Conservation (phyloP, 2,329 filamentous ascomycete genomes). For the Fusarium sp. region DNA sequence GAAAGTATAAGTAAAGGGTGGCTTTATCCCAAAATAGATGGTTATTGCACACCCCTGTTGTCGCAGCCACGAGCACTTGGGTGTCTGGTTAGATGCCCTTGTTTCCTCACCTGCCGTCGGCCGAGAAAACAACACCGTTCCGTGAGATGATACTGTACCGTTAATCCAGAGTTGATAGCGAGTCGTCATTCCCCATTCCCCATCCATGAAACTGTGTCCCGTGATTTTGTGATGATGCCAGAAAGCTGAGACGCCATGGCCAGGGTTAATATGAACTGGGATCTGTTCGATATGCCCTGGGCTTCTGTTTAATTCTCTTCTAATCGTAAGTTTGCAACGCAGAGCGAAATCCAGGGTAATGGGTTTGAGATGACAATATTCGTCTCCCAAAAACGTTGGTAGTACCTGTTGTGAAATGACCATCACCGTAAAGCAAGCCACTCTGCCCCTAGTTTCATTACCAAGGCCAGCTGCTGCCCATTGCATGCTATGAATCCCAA, state of each 20-base stretch:
- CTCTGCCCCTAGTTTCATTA: neutral
- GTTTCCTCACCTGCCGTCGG: constrained; percentile 40
- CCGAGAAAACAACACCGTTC: constrained; percentile 45
- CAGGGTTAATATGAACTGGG: constrained; percentile 18
- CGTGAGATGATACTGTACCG: constrained; percentile 31
- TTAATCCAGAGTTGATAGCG: constrained; percentile 31
- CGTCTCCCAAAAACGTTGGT: neutral
- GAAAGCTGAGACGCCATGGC: constrained; percentile 32
- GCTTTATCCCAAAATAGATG: constrained; percentile 34
- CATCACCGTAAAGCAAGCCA: neutral
- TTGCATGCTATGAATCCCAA: neutral
- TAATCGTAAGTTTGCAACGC: neutral
- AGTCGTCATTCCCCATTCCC: constrained; percentile 8
- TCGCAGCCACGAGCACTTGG: constrained; percentile 8
- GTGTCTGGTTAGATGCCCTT: constrained; percentile 25
- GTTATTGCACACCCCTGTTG: constrained; percentile 1
- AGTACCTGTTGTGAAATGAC: neutral
- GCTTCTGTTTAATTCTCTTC: neutral
- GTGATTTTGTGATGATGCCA: constrained; percentile 37
- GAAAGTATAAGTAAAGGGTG: constrained; percentile 33
- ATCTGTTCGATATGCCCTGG: constrained; percentile 15
- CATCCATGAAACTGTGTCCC: constrained; percentile 33
- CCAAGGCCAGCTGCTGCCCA: constrained; percentile 14
- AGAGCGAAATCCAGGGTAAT: constrained; percentile 11
- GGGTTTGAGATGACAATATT: constrained; percentile 10